Base-by-base conservation (phyloP, 2,329 filamentous ascomycete species). In the Colletotrichum sp. region DNA sequence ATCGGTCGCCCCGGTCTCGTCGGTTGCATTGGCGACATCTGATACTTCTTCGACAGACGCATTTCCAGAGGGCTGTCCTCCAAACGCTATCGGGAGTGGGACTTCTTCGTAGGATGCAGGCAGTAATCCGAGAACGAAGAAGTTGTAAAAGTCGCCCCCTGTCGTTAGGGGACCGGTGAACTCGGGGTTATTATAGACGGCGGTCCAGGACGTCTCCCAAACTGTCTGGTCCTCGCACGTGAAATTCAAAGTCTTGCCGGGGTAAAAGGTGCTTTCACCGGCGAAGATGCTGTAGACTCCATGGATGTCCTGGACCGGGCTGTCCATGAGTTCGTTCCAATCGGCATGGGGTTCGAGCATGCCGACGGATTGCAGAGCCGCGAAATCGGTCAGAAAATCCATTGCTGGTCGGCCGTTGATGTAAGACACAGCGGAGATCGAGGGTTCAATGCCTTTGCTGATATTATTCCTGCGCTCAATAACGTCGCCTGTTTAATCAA, bases 341-440 rank as follows among this genome's bases (percentile, higher is more conserved):
- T 72, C 70, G n/a, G 70, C 70, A 12, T 72, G 66, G n/a, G 70
- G 70, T 59, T 72, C 70, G 7, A 72, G 65, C 70, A 72, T 72
- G 33, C 66, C 70, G 1, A 72, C 65, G 4, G 70, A 69, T 13
- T 72, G 43, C 5, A 72, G 58, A 8, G 70, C 70, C 2, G 70
- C 70, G 5, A 63, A 72, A 0, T 62, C 54, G 21, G 66, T 36
- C 38, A 72, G 15, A 34, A 63, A 72, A 0, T 72, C 65, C 31
- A 63, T 12, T n/a, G 31, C 29, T 5, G 66, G 70, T 33, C 69
- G 65, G 33, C 58, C 66, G 8, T 72, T 72, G 58, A 72, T 69
- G 33, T 72, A 47, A 3, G 70, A 69, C 3, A 72, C 58, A 29
- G 70, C 65, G 2, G 70, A 72, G 9, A 72, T 72, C 12, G 62